phyloP scores from a whole-genome alignment of 2,329 filamentous ascomycete species.

The Aspergillus persii region DNA sequence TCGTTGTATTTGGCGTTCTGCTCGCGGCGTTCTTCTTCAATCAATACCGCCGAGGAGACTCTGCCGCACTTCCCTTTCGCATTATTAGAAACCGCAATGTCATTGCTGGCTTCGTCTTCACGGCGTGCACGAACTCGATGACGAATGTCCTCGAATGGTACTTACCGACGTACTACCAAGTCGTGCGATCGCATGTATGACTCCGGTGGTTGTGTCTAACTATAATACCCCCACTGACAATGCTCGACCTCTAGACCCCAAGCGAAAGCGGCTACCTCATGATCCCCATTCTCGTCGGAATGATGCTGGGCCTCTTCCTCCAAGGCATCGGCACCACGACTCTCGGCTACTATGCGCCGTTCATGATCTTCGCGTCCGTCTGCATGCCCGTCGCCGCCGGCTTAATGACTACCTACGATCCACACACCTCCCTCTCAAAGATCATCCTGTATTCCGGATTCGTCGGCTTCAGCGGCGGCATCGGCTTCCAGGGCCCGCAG shows the following conservation, averaged over 20 bases:
- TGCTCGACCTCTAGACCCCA: slow-evolving; percentile 7
- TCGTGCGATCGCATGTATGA: slow-evolving; percentile 22
- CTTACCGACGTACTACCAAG: slow-evolving; percentile 38
- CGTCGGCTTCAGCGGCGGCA: slow-evolving; percentile 29
- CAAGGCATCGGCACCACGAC: slow-evolving; percentile 20
- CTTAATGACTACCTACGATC: slow-evolving; percentile 31
- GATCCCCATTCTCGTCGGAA: slow-evolving; percentile 25
- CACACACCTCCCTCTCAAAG: slow-evolving; percentile 20
- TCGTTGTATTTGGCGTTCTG: slow-evolving; percentile 33
- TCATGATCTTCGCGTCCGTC: slow-evolving; percentile 32
- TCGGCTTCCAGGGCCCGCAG: slow-evolving; percentile 32
- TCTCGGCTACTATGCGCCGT: slow-evolving; percentile 35
- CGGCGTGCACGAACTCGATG: slow-evolving; percentile 22
- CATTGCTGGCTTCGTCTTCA: slow-evolving; percentile 25
- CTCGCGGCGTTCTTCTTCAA: slow-evolving; percentile 29
- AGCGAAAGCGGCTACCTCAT: slow-evolving; percentile 27
- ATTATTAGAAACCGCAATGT: slow-evolving; percentile 30
- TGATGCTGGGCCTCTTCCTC: slow-evolving; percentile 22
- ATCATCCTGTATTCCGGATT: slow-evolving; percentile 29
- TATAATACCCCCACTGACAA: slow-evolving; percentile 1
- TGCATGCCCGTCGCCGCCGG: slow-evolving; percentile 35
- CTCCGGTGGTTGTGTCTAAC: slow-evolving; percentile 2
- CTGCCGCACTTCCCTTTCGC: slow-evolving; percentile 32
- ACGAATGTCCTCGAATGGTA: slow-evolving; percentile 28
- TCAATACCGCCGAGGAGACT: slow-evolving; percentile 30